These are phyloP conservation scores for Plasmodium falciparum DNA, from an alignment of 169 alveolate species.

Conservation along the genomic window DNA sequence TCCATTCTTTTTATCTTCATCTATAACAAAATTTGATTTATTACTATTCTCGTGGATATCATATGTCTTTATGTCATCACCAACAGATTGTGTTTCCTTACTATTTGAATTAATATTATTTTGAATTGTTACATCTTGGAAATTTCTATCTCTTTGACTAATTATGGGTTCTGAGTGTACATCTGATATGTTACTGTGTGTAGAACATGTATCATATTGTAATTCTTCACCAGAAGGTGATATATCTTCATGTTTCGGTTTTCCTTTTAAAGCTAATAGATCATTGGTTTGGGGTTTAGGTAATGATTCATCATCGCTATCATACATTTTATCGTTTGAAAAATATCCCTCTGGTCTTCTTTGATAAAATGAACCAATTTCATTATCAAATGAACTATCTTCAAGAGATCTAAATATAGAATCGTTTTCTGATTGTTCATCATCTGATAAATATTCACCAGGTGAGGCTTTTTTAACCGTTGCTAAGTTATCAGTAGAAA, in stretches of 20 bases:
- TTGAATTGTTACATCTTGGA: no score
- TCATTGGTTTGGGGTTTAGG: background rate
- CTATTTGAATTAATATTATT: no score
- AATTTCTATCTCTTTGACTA: no score
- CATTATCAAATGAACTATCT: background rate
- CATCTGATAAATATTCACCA: background rate
- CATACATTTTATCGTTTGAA: background rate
- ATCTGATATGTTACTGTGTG: no score
- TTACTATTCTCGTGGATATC: background rate
- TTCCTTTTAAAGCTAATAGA: background rate
- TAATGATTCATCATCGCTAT: background rate
- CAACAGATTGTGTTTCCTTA: no score
- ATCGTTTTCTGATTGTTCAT: background rate
- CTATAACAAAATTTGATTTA: conserved; percentile 19
- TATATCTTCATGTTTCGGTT: background rate
- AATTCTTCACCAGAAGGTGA: background rate
- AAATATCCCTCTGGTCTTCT: background rate
- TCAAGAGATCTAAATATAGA: background rate
- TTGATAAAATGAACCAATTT: background rate
- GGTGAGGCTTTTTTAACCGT: background rate
- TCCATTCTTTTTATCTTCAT: conserved; percentile 7
- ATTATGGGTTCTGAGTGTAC: no score
- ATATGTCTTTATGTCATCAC: no score
- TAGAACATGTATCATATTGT: background rate
- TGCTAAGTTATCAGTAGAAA: background rate